Conservation (phyloP, 2,329 filamentous ascomycete species). For the Stachybotrys chartarum region DNA sequence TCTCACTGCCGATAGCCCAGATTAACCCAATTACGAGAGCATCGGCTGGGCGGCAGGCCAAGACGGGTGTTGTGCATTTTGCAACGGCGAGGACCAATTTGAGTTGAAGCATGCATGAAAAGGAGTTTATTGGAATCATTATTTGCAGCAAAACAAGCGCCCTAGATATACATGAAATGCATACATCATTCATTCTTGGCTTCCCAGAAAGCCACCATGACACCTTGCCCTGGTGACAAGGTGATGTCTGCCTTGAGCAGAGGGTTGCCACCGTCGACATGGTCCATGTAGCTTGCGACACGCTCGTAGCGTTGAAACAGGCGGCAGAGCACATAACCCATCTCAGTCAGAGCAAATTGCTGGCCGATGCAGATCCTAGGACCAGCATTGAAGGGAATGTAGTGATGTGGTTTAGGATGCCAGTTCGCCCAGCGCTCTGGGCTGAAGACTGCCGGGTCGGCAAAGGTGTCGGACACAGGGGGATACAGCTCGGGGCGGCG, state of each 20-base stretch:
- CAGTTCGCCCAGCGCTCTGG: constrained; percentile 61
- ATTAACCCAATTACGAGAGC: too few species aligned
- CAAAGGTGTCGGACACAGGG: constrained; percentile 33
- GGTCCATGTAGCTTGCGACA: constrained; percentile 50
- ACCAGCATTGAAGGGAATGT: constrained; percentile 69
- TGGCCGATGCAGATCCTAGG: constrained; percentile 71
- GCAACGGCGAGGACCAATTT: too few species aligned
- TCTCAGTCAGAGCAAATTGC: constrained; percentile 76
- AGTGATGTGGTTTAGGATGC: constrained; percentile 62
- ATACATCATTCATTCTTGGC: constrained; percentile 18
- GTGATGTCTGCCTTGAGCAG: constrained; percentile 53
- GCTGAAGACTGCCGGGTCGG: constrained; percentile 44
- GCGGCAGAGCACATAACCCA: constrained; percentile 63
- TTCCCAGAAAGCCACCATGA: constrained; percentile 49
- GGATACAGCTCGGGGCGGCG: constrained; percentile 58
- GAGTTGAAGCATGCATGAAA: too few species aligned
- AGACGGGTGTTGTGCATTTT: too few species aligned
- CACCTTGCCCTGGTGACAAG: constrained; percentile 50
- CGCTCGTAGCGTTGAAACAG: constrained; percentile 65
- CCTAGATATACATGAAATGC: too few species aligned
- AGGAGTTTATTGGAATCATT: too few species aligned
- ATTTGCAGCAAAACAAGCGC: too few species aligned
- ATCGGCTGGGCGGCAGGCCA: too few species aligned
- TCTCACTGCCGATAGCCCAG: not conserved
- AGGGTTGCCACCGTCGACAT: constrained; percentile 47